Conservation (phyloP, 345 rosid genomes). For the Anacardium occidentale region DNA sequence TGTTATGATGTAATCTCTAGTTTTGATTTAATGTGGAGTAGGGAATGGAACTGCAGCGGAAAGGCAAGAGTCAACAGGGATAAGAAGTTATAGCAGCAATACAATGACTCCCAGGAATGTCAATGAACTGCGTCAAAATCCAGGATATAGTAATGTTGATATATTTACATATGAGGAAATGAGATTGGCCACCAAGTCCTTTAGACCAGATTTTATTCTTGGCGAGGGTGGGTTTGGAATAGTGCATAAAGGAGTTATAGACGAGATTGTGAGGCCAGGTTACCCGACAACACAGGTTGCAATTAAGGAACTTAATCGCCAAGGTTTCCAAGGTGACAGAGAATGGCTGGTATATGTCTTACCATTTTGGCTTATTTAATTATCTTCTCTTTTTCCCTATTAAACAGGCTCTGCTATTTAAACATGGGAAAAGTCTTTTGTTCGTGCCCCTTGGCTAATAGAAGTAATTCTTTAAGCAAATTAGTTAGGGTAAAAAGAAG, state of each 20-base stretch:
- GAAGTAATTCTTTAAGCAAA: not conserved
- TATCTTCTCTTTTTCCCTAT: not conserved
- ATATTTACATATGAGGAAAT: slow-evolving; percentile 80
- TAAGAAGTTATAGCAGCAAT: slow-evolving; percentile 17
- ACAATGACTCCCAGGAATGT: slow-evolving; percentile 55
- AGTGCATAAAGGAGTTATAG: slow-evolving; percentile 83
- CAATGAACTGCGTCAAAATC: slow-evolving; percentile 64
- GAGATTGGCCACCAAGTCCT: slow-evolving; percentile 79
- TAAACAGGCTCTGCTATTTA: not conserved
- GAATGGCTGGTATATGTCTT: slow-evolving; percentile 87
- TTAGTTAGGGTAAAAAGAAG: not conserved
- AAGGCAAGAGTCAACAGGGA: slow-evolving; percentile 20
- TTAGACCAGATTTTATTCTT: slow-evolving; percentile 78
- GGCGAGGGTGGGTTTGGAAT: slow-evolving; percentile 98
- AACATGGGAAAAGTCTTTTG: not conserved
- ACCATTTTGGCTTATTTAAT: not conserved
- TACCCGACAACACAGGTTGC: slow-evolving; percentile 66
- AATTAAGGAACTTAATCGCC: slow-evolving; percentile 87
- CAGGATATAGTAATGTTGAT: slow-evolving; percentile 71
- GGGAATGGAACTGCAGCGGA: slow-evolving; percentile 21
- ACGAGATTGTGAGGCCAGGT: slow-evolving; percentile 60
- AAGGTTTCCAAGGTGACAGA: slow-evolving; percentile 93
- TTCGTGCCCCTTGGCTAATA: not conserved
- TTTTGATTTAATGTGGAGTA: not conserved
- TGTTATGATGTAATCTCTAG: too few species aligned